phyloP scores from a whole-genome alignment of 2,329 filamentous ascomycete species.

The Talaromyces sp. region DNA sequence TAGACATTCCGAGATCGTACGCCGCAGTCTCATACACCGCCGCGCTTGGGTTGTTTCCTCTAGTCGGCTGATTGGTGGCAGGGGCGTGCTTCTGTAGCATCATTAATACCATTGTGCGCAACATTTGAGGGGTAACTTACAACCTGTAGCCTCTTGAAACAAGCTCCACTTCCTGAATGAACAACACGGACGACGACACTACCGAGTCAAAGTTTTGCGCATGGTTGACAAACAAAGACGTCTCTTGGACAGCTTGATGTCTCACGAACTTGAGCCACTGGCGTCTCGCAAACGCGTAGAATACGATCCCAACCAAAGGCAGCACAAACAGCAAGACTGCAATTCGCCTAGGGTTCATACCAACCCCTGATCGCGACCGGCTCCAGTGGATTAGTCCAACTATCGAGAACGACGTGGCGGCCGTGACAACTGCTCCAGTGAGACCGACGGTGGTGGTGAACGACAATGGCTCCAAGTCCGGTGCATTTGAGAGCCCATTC shows the following conservation, averaged over 20 bases:
- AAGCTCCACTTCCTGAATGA: constrained; percentile 92
- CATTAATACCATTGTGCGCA: constrained; percentile 9
- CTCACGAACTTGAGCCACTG: constrained; percentile 77
- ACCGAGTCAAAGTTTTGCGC: constrained; percentile 78
- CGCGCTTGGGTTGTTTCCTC: constrained; percentile 75
- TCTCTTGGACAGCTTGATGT: constrained; percentile 65
- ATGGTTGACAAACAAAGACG: constrained; percentile 62
- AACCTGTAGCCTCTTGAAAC: constrained; percentile 86
- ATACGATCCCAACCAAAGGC: constrained; percentile 48
- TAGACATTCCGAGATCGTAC: constrained; percentile 65
- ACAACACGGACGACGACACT: constrained; percentile 66
- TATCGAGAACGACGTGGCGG: constrained; percentile 54
- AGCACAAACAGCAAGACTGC: constrained; percentile 41
- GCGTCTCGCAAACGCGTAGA: constrained; percentile 67
- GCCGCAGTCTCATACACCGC: constrained; percentile 74
- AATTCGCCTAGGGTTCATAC: constrained; percentile 36
- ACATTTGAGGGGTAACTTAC: constrained; percentile 41
- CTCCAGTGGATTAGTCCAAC: constrained; percentile 68
- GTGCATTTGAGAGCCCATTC: constrained; percentile 26
- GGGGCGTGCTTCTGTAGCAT: constrained; percentile 64
- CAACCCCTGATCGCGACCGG: constrained; percentile 49
- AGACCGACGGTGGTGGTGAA: constrained; percentile 49
- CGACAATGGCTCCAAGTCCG: constrained; percentile 24
- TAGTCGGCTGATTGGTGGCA: constrained; percentile 86
- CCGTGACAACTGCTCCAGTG: constrained; percentile 61